Evolutionary conservation across 2,329 filamentous ascomycete species (phyloP).

Genomic region (Penicillium sp.): DNA sequence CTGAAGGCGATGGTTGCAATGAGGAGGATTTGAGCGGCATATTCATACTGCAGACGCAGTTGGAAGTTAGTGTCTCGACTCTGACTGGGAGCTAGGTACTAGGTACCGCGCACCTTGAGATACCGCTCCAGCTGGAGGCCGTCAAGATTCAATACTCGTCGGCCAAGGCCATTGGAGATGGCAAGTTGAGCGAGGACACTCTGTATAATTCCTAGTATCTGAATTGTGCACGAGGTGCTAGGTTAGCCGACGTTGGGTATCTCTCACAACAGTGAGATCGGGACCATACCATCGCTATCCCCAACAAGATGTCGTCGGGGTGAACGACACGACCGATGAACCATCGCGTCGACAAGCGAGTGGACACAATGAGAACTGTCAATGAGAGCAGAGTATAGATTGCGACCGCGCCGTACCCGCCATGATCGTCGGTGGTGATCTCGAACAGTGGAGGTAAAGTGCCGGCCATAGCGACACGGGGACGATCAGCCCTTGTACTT

Average conservation of each 20-base stretch:
- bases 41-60: slow-evolving; percentile 18
- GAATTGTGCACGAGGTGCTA: not conserved
- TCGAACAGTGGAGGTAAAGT: slow-evolving; percentile 25
- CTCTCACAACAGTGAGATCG: not conserved
- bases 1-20: slow-evolving; percentile 20
- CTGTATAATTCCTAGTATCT: slow-evolving; percentile 22
- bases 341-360: slow-evolving; percentile 24
- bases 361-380: slow-evolving; percentile 18
- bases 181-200: slow-evolving; percentile 25
- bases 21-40: slow-evolving; percentile 24
- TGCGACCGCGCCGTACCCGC: slow-evolving; percentile 25
- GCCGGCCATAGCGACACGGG: slow-evolving; percentile 17
- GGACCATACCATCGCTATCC: slow-evolving; percentile 15
- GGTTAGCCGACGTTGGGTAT: not conserved
- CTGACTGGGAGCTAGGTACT: not conserved
- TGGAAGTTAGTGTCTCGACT: not conserved
- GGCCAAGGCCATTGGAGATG: slow-evolving; percentile 25
- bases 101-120: slow-evolving; percentile 15
- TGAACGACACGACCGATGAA: slow-evolving; percentile 25
- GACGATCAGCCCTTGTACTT: slow-evolving; percentile 8
- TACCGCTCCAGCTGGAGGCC: slow-evolving; percentile 12
- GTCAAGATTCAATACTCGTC: slow-evolving; percentile 12
- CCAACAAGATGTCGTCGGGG: slow-evolving; percentile 24
- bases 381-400: slow-evolving; percentile 24
- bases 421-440: slow-evolving; percentile 26